These are phyloP conservation scores for Rhododendron henanense DNA, from an alignment of 148 eudicot genomes.

Conservation along the genomic window DNA sequence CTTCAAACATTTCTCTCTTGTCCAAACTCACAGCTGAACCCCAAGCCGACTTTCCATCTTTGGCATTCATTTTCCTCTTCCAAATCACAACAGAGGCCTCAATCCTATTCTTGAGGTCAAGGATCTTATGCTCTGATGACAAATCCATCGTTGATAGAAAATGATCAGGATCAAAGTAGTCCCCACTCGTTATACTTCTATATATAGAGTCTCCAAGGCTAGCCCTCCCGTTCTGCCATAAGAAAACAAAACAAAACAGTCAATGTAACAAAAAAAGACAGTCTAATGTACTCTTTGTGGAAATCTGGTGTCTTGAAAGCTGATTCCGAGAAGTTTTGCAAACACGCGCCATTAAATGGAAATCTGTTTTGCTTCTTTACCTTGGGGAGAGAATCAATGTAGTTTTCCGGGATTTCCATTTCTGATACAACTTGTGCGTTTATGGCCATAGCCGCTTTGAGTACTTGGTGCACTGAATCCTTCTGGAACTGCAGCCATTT, in stretches of 20 bases:
- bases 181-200: slow-evolving; percentile 45
- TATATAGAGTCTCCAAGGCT: slow-evolving; percentile 64
- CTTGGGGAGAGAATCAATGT: slow-evolving; percentile 74
- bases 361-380: slow-evolving; percentile 20
- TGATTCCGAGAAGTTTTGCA: neutral
- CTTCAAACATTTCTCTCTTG: slow-evolving; percentile 72
- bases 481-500: slow-evolving; percentile 67
- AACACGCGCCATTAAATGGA: neutral
- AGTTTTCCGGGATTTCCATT: slow-evolving; percentile 70
- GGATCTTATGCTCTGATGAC: slow-evolving; percentile 66
- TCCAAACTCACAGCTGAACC: slow-evolving; percentile 62
- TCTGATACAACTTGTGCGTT: slow-evolving; percentile 67
- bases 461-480: slow-evolving; percentile 70
- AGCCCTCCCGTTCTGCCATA: slow-evolving; percentile 53
- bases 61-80: slow-evolving; percentile 57
- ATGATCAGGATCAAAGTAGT: slow-evolving; percentile 54
- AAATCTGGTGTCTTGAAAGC: slow-evolving; percentile 1
- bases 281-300: neutral
- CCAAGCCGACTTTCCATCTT: slow-evolving; percentile 60
- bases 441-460: slow-evolving; percentile 82
- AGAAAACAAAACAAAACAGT: neutral
- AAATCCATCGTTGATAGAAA: slow-evolving; percentile 51
- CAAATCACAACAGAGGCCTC: slow-evolving; percentile 73
- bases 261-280: neutral
- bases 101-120: slow-evolving; percentile 59